Evolutionary conservation across 83 land plant genomes (phyloP).

Genomic region (Isoetes engelmannii): DNA sequence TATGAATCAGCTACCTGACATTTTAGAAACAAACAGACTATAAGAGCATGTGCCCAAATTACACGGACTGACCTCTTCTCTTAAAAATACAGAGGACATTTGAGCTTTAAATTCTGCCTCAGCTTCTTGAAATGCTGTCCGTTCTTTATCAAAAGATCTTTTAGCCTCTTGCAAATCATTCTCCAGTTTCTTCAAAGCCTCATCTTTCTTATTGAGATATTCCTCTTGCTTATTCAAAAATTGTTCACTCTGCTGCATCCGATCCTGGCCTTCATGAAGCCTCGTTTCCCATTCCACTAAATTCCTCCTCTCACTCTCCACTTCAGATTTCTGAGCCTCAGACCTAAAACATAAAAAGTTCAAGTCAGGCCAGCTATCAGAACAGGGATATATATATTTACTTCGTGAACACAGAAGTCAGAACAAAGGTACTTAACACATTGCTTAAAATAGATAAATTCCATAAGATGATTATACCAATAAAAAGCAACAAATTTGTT

Average conservation of each 20-base stretch:
- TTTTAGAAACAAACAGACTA: neutral
- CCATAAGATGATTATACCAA: no score
- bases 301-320: conserved; percentile 51
- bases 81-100: conserved; percentile 30
- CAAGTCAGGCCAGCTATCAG: neutral
- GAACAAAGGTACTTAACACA: no score
- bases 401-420: no score
- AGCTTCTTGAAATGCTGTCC: conserved; percentile 38
- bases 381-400: no score
- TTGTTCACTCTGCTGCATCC: conserved; percentile 62
- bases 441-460: no score
- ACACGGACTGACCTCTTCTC: conserved; percentile 56
- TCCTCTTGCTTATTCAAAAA: conserved; percentile 79
- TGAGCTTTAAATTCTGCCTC: conserved; percentile 54
- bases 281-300: conserved; percentile 74
- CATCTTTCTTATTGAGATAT: conserved; percentile 51
- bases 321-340: conserved; percentile 48
- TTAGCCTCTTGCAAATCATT: conserved; percentile 54
- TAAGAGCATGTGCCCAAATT: conserved; percentile 5
- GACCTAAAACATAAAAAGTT: conserved; percentile 34
- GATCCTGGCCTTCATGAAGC: conserved; percentile 66
- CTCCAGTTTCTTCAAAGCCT: conserved; percentile 44
- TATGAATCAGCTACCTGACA: neutral
- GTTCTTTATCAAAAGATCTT: conserved; percentile 42
- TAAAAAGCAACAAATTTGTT: no score